Evolutionary conservation across 805 yeast genomes (phyloP).

Genomic region (Danielia reshetovae): DNA sequence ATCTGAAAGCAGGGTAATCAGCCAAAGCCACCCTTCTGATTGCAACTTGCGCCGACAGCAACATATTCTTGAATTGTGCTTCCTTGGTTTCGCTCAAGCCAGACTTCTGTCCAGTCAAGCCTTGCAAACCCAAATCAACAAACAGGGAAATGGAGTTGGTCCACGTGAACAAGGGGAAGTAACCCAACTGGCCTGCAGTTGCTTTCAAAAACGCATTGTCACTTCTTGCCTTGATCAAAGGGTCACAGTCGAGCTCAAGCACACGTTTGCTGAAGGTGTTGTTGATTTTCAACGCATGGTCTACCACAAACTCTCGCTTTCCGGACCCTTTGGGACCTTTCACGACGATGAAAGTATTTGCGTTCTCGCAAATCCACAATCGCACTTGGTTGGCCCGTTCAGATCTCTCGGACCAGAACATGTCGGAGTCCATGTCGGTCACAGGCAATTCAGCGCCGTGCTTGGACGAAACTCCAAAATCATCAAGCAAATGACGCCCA

Average conservation of each 20-base stretch:
- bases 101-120: conserved; percentile 90
- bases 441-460: conserved; percentile 9
- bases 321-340: conserved; percentile 97
- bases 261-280: conserved; percentile 41
- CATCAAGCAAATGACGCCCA: conserved; percentile 36
- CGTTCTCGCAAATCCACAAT: conserved; percentile 82
- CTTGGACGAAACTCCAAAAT: conserved; percentile 13
- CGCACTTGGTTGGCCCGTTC: conserved; percentile 65
- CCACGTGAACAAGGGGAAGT: conserved; percentile 94
- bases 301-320: conserved; percentile 71
- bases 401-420: conserved; percentile 68
- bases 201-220: conserved; percentile 65
- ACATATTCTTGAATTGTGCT: conserved; percentile 74
- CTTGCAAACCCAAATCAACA: conserved; percentile 81
- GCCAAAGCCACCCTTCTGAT: conserved; percentile 56
- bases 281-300: conserved; percentile 58
- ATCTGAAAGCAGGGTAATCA: conserved; percentile 28
- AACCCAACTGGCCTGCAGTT: conserved; percentile 77
- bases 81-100: conserved; percentile 84
- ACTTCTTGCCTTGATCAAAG: conserved; percentile 64
- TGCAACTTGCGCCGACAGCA: conserved; percentile 67
- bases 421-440: conserved; percentile 19
- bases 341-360: conserved; percentile 84
- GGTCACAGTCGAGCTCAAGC: conserved; percentile 75
- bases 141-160: conserved; percentile 72